A percentile compares a stretch with the other conserved stretches of the same genome.
Conservation (phyloP, 495 filamentous ascomycete species). For the Aspergillus saccharolyticus region DNA sequence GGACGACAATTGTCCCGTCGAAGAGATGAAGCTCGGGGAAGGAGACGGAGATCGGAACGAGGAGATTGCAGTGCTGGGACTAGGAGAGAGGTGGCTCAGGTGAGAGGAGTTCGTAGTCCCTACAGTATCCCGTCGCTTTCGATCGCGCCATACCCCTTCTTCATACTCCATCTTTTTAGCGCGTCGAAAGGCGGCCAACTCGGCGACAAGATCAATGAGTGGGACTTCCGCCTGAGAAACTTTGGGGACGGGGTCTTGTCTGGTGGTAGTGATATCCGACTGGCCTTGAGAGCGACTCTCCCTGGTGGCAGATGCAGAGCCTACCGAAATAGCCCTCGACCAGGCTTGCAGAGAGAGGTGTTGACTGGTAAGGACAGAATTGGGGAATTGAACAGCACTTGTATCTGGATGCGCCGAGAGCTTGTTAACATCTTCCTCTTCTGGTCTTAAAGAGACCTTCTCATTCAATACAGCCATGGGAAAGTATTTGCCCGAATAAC, state of each 20-base stretch:
- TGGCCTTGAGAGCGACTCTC: not conserved
- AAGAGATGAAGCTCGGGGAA: slow-evolving; percentile 8
- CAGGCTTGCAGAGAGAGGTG: not conserved
- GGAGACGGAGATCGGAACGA: slow-evolving; percentile 9
- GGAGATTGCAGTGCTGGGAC: not conserved
- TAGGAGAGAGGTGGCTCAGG: slow-evolving; percentile 5
- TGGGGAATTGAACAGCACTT: slow-evolving; percentile 11
- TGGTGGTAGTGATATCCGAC: not conserved
- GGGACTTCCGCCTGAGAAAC: slow-evolving; percentile 12
- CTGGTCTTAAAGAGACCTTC: slow-evolving; percentile 35
- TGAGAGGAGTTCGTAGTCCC: slow-evolving; percentile 15
- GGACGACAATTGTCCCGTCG: slow-evolving; percentile 13
- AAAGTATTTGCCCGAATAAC: slow-evolving; percentile 38
- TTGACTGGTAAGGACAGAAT: not conserved
- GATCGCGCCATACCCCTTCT: slow-evolving; percentile 25
- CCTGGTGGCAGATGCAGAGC: not conserved
- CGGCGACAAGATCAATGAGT: slow-evolving; percentile 43
- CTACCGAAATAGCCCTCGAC: not conserved
- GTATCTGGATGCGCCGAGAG: slow-evolving; percentile 13
- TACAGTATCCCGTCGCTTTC: slow-evolving; percentile 24
- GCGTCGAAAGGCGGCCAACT: slow-evolving; percentile 45
- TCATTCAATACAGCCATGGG: slow-evolving; percentile 43
- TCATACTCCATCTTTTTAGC: slow-evolving; percentile 44
- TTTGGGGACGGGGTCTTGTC: not conserved
- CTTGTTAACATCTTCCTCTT: slow-evolving; percentile 27